Percentiles rank a stretch among this genome's conserved stretches.
These are phyloP conservation scores for Ascochyta rabiei DNA, from an alignment of 2,329 filamentous ascomycete genomes.

Conservation along the genomic window DNA sequence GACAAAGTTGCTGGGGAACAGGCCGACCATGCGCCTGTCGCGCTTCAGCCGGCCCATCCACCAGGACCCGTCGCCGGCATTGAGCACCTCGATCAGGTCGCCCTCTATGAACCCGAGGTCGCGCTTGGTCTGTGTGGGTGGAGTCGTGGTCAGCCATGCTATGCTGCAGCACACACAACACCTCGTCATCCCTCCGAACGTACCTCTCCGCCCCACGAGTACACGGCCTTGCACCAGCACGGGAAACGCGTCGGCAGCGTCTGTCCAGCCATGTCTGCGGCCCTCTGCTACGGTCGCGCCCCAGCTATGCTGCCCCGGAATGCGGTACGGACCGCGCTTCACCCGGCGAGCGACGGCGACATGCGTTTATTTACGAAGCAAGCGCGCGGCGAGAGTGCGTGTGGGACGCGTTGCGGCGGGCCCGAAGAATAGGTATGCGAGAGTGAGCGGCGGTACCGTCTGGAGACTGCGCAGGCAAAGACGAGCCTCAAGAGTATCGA, in stretches of 20 bases:
- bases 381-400: slow-evolving; percentile 1
- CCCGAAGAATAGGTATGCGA: background rate
- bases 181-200: slow-evolving; percentile 18
- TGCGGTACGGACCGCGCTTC: slow-evolving; percentile 17
- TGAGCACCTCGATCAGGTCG: slow-evolving; percentile 96
- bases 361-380: slow-evolving; percentile 15
- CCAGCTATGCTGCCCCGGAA: slow-evolving; percentile 8
- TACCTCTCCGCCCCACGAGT: slow-evolving; percentile 88
- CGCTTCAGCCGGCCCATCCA: slow-evolving; percentile 93
- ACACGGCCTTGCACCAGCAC: slow-evolving; percentile 89
- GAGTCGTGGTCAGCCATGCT: slow-evolving; percentile 28
- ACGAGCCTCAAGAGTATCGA: slow-evolving; percentile 5
- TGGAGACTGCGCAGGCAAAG: background rate
- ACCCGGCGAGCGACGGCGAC: slow-evolving; percentile 17
- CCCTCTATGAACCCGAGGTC: slow-evolving; percentile 97
- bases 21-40: slow-evolving; percentile 86
- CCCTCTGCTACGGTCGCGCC: background rate
- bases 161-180: slow-evolving; percentile 12
- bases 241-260: slow-evolving; percentile 78
- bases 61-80: slow-evolving; percentile 97
- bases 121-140: slow-evolving; percentile 69
- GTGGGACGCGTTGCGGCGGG: slow-evolving; percentile 1
- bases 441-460: slow-evolving; percentile 1
- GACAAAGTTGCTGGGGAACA: slow-evolving; percentile 98
- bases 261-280: slow-evolving; percentile 53